These are phyloP conservation scores for Choanephora cucurbitarum DNA, from an alignment of 371 early-diverging fungal species.

Conservation along the genomic window DNA sequence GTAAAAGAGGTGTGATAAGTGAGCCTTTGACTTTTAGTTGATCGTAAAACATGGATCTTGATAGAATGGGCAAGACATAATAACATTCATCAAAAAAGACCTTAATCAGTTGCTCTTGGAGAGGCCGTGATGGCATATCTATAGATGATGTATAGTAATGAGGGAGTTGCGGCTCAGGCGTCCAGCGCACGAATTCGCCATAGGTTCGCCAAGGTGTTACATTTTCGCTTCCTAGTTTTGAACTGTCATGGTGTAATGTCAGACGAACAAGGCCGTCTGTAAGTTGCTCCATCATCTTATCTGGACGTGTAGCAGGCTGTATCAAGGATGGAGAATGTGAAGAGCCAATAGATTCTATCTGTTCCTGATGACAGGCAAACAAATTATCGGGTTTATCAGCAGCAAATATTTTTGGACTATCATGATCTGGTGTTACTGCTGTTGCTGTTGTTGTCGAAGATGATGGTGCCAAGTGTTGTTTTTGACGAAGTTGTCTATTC, in stretches of 20 bases:
- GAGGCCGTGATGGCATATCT: constrained; percentile 42
- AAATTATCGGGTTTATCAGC: constrained; percentile 28
- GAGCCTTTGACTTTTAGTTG: constrained; percentile 47
- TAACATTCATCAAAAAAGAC: constrained; percentile 44
- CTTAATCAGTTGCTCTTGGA: constrained; percentile 40
- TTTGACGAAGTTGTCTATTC: constrained; percentile 15
- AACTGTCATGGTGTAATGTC: constrained; percentile 32
- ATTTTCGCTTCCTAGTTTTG: constrained; percentile 21
- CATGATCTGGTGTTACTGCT: constrained; percentile 2
- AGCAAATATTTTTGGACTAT: constrained; percentile 23
- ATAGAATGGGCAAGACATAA: constrained; percentile 32
- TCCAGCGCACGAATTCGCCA: constrained; percentile 29
- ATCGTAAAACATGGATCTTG: constrained; percentile 45
- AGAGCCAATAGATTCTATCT: background rate
- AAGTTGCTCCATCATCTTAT: constrained; percentile 48
- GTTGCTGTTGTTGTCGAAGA: background rate
- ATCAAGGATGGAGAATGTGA: background rate
- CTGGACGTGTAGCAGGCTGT: constrained; percentile 31
- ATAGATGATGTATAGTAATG: constrained; percentile 32
- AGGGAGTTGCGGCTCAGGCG: constrained; percentile 33
- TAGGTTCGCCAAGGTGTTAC: constrained; percentile 34
- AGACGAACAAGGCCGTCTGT: constrained; percentile 41
- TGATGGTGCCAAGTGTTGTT: constrained; percentile 10
- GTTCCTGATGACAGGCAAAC: constrained; percentile 23
- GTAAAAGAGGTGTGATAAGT: constrained; percentile 42